Evolutionary conservation across 2,329 filamentous ascomycete genomes (phyloP).

Genomic region (Cordyceps tenuipes): DNA sequence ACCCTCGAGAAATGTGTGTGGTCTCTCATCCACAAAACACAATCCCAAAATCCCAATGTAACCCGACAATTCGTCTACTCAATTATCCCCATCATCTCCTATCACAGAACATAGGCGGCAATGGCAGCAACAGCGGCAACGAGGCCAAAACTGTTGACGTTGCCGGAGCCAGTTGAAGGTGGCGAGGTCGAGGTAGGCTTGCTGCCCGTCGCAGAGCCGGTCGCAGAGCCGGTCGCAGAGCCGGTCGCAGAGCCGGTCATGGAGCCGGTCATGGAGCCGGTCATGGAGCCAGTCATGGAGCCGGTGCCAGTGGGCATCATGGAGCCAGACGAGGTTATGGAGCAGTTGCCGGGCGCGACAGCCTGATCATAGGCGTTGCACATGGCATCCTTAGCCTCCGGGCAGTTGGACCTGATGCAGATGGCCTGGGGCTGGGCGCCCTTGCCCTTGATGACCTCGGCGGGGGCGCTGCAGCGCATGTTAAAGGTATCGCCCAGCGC

Average conservation of each 20-base stretch:
- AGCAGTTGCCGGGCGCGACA: constrained; percentile 15
- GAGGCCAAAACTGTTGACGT: constrained; percentile 19
- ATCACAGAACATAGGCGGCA: constrained; percentile 23
- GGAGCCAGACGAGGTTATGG: not conserved
- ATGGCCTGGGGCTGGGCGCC: constrained; percentile 44
- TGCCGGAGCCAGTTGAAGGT: constrained; percentile 19
- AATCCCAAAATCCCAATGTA: not conserved
- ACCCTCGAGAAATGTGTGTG: not conserved
- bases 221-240: constrained; percentile 4
- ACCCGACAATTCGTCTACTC: not conserved
- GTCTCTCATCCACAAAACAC: not conserved
- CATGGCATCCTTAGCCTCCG: constrained; percentile 33
- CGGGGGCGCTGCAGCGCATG: constrained; percentile 39
- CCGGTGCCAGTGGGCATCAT: constrained; percentile 7
- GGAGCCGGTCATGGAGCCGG: constrained; percentile 9
- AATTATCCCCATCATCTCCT: not conserved
- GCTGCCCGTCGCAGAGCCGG: constrained; percentile 11
- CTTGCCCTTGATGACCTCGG: constrained; percentile 36
- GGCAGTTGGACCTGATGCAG: constrained; percentile 43
- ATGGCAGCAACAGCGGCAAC: constrained; percentile 21
- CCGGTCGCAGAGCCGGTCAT: constrained; percentile 17
- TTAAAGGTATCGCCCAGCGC: constrained; percentile 44
- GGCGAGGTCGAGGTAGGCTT: constrained; percentile 10
- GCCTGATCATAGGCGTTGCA: constrained; percentile 37
- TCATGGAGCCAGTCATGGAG: constrained; percentile 5